Evolutionary conservation across 1,139 yeast species (phyloP).

Genomic region (Wickerhamiella infanticola): DNA sequence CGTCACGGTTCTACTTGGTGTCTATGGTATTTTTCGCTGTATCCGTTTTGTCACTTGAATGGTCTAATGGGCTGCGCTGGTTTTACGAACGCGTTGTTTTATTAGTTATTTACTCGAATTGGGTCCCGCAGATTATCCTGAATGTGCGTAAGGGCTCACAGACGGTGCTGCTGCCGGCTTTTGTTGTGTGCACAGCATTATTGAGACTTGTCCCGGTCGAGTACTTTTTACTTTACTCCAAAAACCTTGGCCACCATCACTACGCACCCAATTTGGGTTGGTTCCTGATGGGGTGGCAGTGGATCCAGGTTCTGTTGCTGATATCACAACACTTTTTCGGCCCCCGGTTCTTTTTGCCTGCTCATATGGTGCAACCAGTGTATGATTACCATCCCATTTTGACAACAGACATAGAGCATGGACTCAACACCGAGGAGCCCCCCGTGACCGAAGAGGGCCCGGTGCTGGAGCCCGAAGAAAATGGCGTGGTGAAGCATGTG

Average conservation of each 20-base stretch:
- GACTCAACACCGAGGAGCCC: slow-evolving; percentile 18
- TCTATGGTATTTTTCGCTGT: slow-evolving; percentile 46
- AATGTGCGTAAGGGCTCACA: slow-evolving; percentile 62
- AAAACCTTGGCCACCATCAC: slow-evolving; percentile 36
- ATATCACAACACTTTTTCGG: slow-evolving; percentile 54
- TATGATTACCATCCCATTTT: slow-evolving; percentile 68
- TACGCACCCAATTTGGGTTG: slow-evolving; percentile 36
- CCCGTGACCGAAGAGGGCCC: slow-evolving; percentile 2
- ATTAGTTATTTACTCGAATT: slow-evolving; percentile 46
- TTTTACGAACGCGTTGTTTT: slow-evolving; percentile 43
- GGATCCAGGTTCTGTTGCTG: slow-evolving; percentile 39
- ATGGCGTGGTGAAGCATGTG: slow-evolving; percentile 16
- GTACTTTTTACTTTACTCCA: slow-evolving; percentile 36
- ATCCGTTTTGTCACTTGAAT: slow-evolving; percentile 40
- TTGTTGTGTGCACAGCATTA: slow-evolving; percentile 48
- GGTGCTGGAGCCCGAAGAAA: slow-evolving; percentile 15
- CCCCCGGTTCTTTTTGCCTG: slow-evolving; percentile 72
- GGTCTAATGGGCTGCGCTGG: slow-evolving; percentile 46
- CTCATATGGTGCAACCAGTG: slow-evolving; percentile 55
- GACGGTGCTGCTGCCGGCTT: slow-evolving; percentile 52
- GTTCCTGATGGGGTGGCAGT: slow-evolving; percentile 36
- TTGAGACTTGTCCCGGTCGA: slow-evolving; percentile 49
- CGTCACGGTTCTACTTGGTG: slow-evolving; percentile 45
- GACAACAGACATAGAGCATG: slow-evolving; percentile 46
- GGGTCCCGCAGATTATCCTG: slow-evolving; percentile 85